phyloP scores from a whole-genome alignment of 495 filamentous ascomycete species.

The Poronia punctata region DNA sequence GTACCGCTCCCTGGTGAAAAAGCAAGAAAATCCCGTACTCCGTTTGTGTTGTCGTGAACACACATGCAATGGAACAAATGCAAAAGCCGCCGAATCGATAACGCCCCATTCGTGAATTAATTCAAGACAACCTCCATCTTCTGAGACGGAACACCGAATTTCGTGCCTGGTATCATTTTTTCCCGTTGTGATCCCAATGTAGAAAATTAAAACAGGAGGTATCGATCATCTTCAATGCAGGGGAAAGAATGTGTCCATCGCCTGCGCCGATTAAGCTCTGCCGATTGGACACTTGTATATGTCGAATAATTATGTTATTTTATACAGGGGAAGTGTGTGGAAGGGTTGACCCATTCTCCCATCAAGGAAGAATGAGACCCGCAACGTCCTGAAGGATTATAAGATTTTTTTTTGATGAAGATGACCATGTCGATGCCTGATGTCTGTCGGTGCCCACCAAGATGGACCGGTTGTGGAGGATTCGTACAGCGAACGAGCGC shows the following conservation, averaged over 20 bases:
- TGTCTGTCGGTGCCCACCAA: constrained; percentile 26
- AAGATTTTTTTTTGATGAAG: not conserved
- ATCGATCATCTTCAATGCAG: constrained; percentile 30
- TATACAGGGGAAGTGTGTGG: constrained; percentile 25
- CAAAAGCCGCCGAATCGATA: constrained; percentile 25
- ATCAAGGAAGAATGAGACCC: constrained; percentile 15
- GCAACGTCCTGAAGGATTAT: constrained; percentile 18
- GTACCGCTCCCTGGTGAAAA: constrained; percentile 28
- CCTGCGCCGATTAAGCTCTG: constrained; percentile 9
- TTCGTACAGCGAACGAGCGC: constrained; percentile 20
- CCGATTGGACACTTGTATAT: constrained; percentile 26
- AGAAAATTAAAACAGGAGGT: constrained; percentile 28
- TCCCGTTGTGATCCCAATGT: constrained; percentile 20
- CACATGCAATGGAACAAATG: constrained; percentile 32
- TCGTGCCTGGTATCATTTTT: constrained; percentile 15
- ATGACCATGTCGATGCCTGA: constrained; percentile 25
- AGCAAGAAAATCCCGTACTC: constrained; percentile 29
- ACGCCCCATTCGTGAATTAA: constrained; percentile 26
- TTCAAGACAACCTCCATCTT: constrained; percentile 28
- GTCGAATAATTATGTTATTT: constrained; percentile 30
- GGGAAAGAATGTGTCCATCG: constrained; percentile 17
- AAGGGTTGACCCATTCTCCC: constrained; percentile 16
- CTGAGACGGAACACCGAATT: constrained; percentile 23
- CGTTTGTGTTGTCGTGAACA: constrained; percentile 32
- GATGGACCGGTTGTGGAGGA: constrained; percentile 21